These are phyloP conservation scores for Helichrysum umbraculigerum DNA, from an alignment of 129 eudicot genomes.

Conservation along the genomic window DNA sequence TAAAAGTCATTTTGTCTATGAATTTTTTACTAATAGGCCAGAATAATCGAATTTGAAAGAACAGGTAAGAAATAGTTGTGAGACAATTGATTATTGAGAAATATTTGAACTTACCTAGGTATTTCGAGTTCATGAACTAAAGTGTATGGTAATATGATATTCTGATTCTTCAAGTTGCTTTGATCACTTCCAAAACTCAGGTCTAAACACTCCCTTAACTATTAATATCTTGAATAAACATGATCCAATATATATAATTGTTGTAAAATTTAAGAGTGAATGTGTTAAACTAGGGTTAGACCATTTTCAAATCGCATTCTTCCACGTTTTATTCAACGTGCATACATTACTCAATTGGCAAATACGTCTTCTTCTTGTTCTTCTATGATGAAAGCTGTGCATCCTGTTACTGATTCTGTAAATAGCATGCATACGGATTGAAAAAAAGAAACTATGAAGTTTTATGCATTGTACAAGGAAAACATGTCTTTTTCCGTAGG, in stretches of 20 bases:
- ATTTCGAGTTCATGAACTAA: not conserved
- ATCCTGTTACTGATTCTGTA: not conserved
- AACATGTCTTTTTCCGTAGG: conserved; percentile 38
- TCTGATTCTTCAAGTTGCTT: not conserved
- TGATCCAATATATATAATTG: not conserved
- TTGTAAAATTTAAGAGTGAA: conserved; percentile 1
- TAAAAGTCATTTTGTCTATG: not conserved
- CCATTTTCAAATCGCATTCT: conserved; percentile 17
- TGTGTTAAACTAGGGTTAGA: not conserved
- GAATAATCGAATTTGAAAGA: not conserved
- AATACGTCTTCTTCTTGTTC: conserved; percentile 11
- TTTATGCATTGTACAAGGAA: not conserved
- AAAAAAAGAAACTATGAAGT: not conserved
- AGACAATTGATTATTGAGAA: not conserved
- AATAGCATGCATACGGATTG: not conserved
- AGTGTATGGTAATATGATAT: not conserved
- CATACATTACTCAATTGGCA: not conserved
- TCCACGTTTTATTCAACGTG: not conserved
- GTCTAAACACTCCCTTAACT: conserved; percentile 1
- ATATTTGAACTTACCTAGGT: not conserved
- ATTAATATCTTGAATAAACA: not conserved
- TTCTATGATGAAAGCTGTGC: conserved; percentile 13
- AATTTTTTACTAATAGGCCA: not conserved
- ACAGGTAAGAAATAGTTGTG: conserved; percentile 1
- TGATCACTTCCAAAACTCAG: conserved; percentile 4